phyloP scores from a whole-genome alignment of 2,329 filamentous ascomycete genomes.

The Epichloe brachyelytri region DNA sequence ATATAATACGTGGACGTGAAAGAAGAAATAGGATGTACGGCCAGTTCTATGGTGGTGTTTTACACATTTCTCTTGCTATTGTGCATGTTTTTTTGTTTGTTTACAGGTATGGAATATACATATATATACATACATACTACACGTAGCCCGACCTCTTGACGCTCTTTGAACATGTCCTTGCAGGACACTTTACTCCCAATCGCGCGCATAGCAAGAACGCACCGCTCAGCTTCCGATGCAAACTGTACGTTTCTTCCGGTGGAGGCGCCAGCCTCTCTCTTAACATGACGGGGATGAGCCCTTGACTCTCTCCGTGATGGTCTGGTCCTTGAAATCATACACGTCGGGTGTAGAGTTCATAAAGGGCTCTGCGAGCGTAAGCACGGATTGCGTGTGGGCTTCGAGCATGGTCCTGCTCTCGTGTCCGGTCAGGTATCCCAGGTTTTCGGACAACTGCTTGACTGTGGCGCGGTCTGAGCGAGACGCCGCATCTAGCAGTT shows the following conservation, averaged over 20 bases:
- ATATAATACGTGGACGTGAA: too few relatives aligned
- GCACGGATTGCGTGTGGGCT: slow-evolving; percentile 76
- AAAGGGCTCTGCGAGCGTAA: slow-evolving; percentile 90
- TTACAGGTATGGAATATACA: too few relatives aligned
- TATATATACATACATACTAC: not conserved
- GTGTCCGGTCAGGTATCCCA: slow-evolving; percentile 86
- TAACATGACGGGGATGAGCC: slow-evolving; percentile 87
- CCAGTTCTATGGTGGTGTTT: not conserved
- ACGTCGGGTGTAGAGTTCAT: slow-evolving; percentile 59
- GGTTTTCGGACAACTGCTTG: slow-evolving; percentile 53
- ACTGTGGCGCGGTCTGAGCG: slow-evolving; percentile 52
- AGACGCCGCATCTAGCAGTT: slow-evolving; percentile 68
- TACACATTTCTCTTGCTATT: too few relatives aligned
- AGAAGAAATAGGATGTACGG: too few relatives aligned
- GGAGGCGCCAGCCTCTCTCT: slow-evolving; percentile 78
- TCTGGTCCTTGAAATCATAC: slow-evolving; percentile 90
- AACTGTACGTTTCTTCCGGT: slow-evolving; percentile 91
- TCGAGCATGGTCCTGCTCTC: slow-evolving; percentile 80
- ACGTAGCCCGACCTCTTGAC: slow-evolving; percentile 24
- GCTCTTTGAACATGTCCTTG: slow-evolving; percentile 61
- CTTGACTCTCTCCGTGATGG: slow-evolving; percentile 88
- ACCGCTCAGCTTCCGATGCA: slow-evolving; percentile 90
- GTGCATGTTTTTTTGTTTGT: too few relatives aligned
- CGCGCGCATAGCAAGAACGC: slow-evolving; percentile 86
- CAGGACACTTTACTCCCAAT: slow-evolving; percentile 71